Evolutionary conservation across 2,329 filamentous ascomycete genomes (phyloP).

Genomic region (Periglandula ipomoeae): DNA sequence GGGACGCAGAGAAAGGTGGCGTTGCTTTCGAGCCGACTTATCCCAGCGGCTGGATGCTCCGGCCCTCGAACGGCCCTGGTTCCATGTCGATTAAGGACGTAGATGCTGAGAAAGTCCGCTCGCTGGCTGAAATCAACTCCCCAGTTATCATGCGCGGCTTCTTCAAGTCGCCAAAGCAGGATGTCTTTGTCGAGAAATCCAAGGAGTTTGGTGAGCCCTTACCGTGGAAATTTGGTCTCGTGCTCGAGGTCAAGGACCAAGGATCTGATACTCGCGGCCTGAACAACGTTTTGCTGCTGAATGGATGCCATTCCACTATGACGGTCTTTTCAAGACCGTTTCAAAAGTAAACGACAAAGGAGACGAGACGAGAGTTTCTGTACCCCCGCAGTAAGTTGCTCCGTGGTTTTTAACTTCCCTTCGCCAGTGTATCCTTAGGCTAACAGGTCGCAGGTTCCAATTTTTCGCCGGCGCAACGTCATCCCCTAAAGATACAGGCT

Average conservation of each 20-base stretch:
- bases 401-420: background rate
- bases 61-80: slow-evolving; percentile 22
- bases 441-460: slow-evolving; percentile 32
- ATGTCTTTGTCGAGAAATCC: slow-evolving; percentile 35
- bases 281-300: slow-evolving; percentile 44
- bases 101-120: slow-evolving; percentile 34
- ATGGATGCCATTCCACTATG: slow-evolving; percentile 49
- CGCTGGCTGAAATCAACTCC: slow-evolving; percentile 39
- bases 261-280: slow-evolving; percentile 32
- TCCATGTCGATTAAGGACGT: slow-evolving; percentile 32
- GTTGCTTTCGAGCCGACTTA: slow-evolving; percentile 38
- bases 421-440: background rate
- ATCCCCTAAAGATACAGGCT: slow-evolving; percentile 40
- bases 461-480: slow-evolving; percentile 38
- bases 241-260: slow-evolving; percentile 41
- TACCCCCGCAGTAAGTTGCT: slow-evolving; percentile 30
- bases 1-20: slow-evolving; percentile 26
- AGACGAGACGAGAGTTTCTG: slow-evolving; percentile 30
- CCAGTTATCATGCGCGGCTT: slow-evolving; percentile 46
- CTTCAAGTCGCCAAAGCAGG: slow-evolving; percentile 32
- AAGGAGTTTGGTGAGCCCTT: slow-evolving; percentile 37
- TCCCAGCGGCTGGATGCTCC: slow-evolving; percentile 33
- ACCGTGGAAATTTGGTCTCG: slow-evolving; percentile 43
- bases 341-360: slow-evolving; percentile 29
- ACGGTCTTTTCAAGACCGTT: slow-evolving; percentile 46